These are phyloP conservation scores for Apodospora peruviana DNA, from an alignment of 495 filamentous ascomycete genomes.

Conservation along the genomic window DNA sequence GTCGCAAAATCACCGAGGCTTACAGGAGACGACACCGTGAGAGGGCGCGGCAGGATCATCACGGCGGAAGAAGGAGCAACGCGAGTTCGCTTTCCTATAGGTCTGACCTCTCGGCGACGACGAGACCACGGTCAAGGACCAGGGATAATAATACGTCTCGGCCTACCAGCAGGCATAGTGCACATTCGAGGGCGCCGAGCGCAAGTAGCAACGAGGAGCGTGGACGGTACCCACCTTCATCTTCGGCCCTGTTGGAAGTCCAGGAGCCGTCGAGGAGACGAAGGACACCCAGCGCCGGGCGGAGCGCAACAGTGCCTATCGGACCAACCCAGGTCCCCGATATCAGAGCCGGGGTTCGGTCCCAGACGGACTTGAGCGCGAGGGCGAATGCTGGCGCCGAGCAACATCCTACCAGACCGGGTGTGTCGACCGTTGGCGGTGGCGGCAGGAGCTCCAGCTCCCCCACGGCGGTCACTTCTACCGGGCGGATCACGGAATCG, in stretches of 20 bases:
- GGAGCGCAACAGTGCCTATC: slow-evolving; percentile 39
- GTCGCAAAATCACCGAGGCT: slow-evolving; percentile 80
- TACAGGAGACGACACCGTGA: slow-evolving; percentile 67
- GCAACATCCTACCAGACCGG: slow-evolving; percentile 28
- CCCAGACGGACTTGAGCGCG: slow-evolving; percentile 55
- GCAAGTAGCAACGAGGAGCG: slow-evolving; percentile 28
- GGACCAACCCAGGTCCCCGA: slow-evolving; percentile 33
- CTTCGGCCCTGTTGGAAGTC: slow-evolving; percentile 38
- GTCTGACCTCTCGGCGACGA: slow-evolving; percentile 17
- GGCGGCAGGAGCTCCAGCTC: slow-evolving; percentile 38
- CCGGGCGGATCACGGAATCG: slow-evolving; percentile 4
- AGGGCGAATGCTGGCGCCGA: slow-evolving; percentile 32
- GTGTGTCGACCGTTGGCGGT: slow-evolving; percentile 38
- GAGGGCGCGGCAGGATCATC: slow-evolving; percentile 24
- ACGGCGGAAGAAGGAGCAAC: slow-evolving; percentile 36
- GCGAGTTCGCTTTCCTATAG: slow-evolving; percentile 27
- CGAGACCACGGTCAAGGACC: slow-evolving; percentile 21
- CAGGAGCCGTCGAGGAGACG: slow-evolving; percentile 35
- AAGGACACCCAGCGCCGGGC: slow-evolving; percentile 34
- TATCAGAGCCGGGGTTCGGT: slow-evolving; percentile 35
- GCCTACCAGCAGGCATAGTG: slow-evolving; percentile 34
- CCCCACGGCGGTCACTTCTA: slow-evolving; percentile 16
- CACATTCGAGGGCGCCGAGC: slow-evolving; percentile 36
- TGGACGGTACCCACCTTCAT: slow-evolving; percentile 41
- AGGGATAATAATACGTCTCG: slow-evolving; percentile 19